Evolutionary conservation across 225 moss, liverwort and hornwort species (phyloP), one percentile per base, ranked within the genome.

Genomic region (Asterella californica): DNA sequence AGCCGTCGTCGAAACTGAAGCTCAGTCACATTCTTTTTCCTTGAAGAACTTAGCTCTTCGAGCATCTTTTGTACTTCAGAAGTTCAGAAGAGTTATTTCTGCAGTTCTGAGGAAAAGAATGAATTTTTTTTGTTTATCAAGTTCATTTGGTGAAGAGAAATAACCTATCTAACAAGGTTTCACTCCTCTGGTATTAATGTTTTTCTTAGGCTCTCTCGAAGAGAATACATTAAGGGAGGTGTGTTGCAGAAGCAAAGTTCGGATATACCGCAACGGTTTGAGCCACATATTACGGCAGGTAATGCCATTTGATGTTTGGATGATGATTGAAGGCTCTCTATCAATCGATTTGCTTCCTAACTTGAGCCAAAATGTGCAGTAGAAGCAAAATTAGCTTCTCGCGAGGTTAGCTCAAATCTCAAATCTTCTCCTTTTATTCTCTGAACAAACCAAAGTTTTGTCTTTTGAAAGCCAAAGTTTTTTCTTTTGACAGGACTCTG

Each of bases 221-320:
- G 85, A 90, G 99, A 79, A 93, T 99, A 78, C 99, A 99, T 74
- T 99, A 91, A 22, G 99, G 99, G 83, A 99, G 92, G 83, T 99
- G 93, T 72, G 99, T 99, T 33, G 99, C 99, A 30, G 95, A 95
- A 83, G 91, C 99, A 21, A 99, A 99, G 83, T 99, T 91, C 83
- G 82, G 91, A 93, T 80, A 50, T 85, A 34, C 93, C 91, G 0
- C 68, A 84, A 36, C 81, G 83, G 42, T 99, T 99, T 49, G 88
- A 88, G 85, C 85, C 84, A 27, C 91, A 91, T 81, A 99, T 99
- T 15, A 81, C 59, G 81, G 88, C 89, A 95, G 95, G 97, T 97
- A 76, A 15, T 52, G 6, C 48, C 6, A 72, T 47, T 33, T 11
- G 33, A 8, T 65, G 10, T 34, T 34, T 65, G 1, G 2, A 48